phyloP scores from a whole-genome alignment of 2,329 filamentous ascomycete genomes.

The Aspergillus sergii region DNA sequence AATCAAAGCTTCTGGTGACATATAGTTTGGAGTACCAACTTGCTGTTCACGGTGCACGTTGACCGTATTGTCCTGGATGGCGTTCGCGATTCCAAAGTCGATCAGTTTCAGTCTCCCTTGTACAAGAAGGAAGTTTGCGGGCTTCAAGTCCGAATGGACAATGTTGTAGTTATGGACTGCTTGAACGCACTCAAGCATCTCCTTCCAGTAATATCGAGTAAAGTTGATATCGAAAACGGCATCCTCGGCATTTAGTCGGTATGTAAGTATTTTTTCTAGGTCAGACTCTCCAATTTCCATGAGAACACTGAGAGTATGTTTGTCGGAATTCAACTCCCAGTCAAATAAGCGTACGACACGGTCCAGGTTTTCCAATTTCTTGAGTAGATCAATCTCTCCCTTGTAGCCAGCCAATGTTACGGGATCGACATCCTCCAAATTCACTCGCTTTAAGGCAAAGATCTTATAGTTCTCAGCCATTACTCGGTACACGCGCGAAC shows the following conservation, averaged over 20 bases:
- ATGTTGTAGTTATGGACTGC: conserved; percentile 89
- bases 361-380: conserved; percentile 79
- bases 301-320: conserved; percentile 83
- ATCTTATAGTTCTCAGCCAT: conserved; percentile 97
- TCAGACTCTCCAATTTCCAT: conserved; percentile 98
- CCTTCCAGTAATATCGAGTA: conserved; percentile 97
- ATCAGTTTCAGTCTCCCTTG: conserved; percentile 91
- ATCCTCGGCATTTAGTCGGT: conserved; percentile 70
- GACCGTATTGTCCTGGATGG: conserved; percentile 94
- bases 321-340: conserved; percentile 90
- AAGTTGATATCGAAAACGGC: conserved; percentile 84
- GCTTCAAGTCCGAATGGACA: conserved; percentile 95
- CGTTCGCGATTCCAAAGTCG: conserved; percentile 97
- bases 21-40: conserved; percentile 96
- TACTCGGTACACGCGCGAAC: conserved; percentile 91
- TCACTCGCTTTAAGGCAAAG: conserved; percentile 90
- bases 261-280: conserved; percentile 79
- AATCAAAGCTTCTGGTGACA: conserved; percentile 92
- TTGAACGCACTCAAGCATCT: conserved; percentile 95
- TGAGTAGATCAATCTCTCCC: conserved; percentile 90
- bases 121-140: conserved; percentile 93
- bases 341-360: conserved; percentile 89
- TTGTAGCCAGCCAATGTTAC: conserved; percentile 82
- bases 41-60: conserved; percentile 96
- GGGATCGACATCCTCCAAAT: conserved; percentile 86